phyloP scores from a whole-genome alignment of 225 moss, liverwort and hornwort genomes.

The Marchantia polymorpha region DNA sequence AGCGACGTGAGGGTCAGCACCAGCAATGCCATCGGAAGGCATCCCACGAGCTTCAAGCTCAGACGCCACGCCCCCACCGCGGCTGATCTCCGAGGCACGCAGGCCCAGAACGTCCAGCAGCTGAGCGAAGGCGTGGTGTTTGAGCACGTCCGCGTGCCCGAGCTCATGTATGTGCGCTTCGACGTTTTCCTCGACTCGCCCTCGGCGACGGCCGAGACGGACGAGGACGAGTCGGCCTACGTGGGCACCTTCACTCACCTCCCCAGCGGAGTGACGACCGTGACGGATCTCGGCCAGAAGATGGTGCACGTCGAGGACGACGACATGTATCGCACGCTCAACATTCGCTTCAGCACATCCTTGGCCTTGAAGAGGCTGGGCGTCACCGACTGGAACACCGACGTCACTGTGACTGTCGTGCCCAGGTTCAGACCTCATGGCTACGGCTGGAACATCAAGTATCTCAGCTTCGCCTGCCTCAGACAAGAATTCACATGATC shows the following conservation, averaged over 20 bases:
- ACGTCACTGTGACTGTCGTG: background rate
- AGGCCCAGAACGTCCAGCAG: conserved; percentile 11
- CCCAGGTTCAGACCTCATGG: background rate
- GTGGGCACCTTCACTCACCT: background rate
- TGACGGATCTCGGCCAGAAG: background rate
- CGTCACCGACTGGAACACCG: background rate
- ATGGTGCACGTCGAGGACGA: background rate
- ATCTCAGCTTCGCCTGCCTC: background rate
- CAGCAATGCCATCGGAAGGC: background rate
- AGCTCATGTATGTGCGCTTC: conserved; percentile 29
- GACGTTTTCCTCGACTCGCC: conserved; percentile 46
- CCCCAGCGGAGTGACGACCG: background rate
- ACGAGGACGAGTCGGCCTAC: background rate
- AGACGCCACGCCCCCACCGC: conserved; percentile 12
- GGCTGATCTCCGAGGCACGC: conserved; percentile 8
- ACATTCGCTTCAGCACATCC: background rate
- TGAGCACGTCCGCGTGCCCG: conserved; percentile 31
- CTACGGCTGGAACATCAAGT: background rate
- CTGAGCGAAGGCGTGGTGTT: conserved; percentile 37
- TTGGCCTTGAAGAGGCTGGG: background rate
- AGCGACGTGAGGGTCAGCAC: too few species aligned
- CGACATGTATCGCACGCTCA: background rate
- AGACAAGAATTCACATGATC: background rate
- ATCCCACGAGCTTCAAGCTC: background rate
- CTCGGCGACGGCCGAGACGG: conserved; percentile 25